Evolutionary conservation across 257 asterid genomes (phyloP).

Genomic region (Penstemon eatonii): DNA sequence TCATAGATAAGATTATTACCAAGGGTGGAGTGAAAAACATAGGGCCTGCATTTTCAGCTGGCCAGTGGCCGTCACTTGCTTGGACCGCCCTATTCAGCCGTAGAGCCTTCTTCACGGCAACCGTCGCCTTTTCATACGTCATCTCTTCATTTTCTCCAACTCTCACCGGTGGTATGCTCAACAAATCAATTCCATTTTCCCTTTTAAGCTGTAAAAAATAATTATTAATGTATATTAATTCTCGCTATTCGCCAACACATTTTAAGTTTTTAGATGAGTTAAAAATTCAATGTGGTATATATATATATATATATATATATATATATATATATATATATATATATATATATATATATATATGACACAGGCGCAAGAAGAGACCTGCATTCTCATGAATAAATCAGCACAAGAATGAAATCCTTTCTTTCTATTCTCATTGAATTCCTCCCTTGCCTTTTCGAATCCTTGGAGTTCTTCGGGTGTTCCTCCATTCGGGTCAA

Average conservation of each 20-base stretch:
- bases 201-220: slow-evolving; percentile 35
- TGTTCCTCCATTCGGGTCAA: slow-evolving; percentile 46
- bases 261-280: no score
- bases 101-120: slow-evolving; percentile 59
- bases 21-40: slow-evolving; percentile 62
- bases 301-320: no score
- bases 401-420: slow-evolving; percentile 51
- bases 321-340: no score
- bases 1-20: slow-evolving; percentile 11
- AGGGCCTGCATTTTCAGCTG: slow-evolving; percentile 73
- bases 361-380: no score
- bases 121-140: slow-evolving; percentile 45
- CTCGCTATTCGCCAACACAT: no score
- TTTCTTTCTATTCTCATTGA: slow-evolving; percentile 36
- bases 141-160: slow-evolving; percentile 51
- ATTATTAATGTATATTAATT: background rate
- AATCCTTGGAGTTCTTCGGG: slow-evolving; percentile 40
- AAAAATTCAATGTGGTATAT: no score
- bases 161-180: slow-evolving; percentile 48
- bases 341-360: no score
- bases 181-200: slow-evolving; percentile 55
- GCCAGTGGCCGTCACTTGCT: slow-evolving; percentile 83
- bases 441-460: slow-evolving; percentile 43
- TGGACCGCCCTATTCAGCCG: slow-evolving; percentile 59
- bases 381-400: slow-evolving; percentile 59